phyloP scores from a whole-genome alignment of 2,329 filamentous ascomycete genomes.

The Boeremia exigua region DNA sequence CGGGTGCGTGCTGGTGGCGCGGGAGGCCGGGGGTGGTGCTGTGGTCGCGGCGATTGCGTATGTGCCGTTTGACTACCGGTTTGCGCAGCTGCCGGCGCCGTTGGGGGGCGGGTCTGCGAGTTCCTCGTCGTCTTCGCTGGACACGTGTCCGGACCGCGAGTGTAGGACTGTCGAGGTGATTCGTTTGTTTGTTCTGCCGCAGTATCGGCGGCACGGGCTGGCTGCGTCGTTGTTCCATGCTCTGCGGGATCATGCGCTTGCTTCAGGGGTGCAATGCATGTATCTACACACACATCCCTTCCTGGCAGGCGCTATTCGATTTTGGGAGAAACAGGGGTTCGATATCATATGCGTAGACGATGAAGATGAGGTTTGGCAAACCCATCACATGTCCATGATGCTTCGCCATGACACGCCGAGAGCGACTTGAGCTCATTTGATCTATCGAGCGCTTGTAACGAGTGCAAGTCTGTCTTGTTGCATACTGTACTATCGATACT shows the following conservation, averaged over 20 bases:
- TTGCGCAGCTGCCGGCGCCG: neutral
- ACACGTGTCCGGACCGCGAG: neutral
- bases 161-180: constrained; percentile 20
- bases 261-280: constrained; percentile 12
- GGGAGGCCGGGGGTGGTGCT: neutral
- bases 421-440: neutral
- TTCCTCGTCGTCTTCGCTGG: constrained; percentile 1
- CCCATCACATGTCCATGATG: constrained; percentile 21
- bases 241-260: constrained; percentile 5
- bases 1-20: neutral
- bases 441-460: neutral
- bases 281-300: constrained; percentile 29
- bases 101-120: neutral
- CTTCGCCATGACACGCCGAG: neutral
- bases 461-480: neutral
- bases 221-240: constrained; percentile 14
- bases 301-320: constrained; percentile 21
- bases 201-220: constrained; percentile 19
- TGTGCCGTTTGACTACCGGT: constrained; percentile 10
- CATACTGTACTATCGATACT: neutral
- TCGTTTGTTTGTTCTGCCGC: constrained; percentile 16
- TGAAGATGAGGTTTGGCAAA: constrained; percentile 21
- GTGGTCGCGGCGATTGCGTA: constrained; percentile 3
- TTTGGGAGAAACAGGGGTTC: constrained; percentile 27
- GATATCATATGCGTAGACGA: constrained; percentile 9